A percentile compares a stretch with the other conserved stretches of the same genome.
Conservation (phyloP, 129 eudicot species). For the Ambrosia trifida region DNA sequence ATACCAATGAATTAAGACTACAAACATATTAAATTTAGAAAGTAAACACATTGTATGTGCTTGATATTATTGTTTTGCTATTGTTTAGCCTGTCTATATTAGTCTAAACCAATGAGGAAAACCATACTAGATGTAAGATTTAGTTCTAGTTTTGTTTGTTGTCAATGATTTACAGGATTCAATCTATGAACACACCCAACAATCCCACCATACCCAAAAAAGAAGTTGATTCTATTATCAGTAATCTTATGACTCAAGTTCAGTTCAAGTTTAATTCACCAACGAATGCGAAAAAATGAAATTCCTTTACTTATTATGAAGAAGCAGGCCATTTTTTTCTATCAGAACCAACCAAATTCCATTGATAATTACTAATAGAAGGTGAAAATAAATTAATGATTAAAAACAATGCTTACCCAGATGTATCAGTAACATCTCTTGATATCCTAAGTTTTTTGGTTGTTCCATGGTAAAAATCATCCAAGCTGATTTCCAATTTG, state of each 20-base stretch:
- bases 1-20: no score
- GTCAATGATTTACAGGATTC: not conserved
- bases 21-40: no score
- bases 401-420: slow-evolving; percentile 27
- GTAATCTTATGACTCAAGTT: not conserved
- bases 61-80: no score
- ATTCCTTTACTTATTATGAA: not conserved
- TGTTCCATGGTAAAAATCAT: slow-evolving; percentile 63
- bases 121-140: no score
- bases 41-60: no score
- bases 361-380: not conserved
- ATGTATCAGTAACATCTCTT: slow-evolving; percentile 62
- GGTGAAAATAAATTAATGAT: not conserved
- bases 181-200: not conserved
- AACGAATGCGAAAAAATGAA: not conserved
- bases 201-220: not conserved
- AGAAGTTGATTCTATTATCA: not conserved
- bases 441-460: slow-evolving; percentile 74
- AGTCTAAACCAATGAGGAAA: no score
- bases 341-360: not conserved
- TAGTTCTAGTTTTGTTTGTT: not conserved
- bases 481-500: slow-evolving; percentile 57
- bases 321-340: not conserved
- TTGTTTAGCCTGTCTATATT: no score
- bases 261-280: not conserved